Conservation (phyloP, 2,329 filamentous ascomycete genomes). For the Lecanoromycetidae sp. region DNA sequence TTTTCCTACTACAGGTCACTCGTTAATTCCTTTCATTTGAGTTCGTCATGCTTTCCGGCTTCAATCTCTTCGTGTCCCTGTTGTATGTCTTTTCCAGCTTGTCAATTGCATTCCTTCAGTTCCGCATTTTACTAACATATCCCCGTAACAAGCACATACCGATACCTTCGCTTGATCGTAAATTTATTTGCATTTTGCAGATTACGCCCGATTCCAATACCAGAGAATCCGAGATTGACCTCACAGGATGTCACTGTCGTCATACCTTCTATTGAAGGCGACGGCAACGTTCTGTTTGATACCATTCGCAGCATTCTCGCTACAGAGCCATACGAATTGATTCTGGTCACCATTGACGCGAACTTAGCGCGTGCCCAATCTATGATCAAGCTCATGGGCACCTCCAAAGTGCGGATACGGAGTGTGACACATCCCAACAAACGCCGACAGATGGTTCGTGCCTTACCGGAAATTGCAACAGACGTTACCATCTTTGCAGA, state of each 20-base stretch:
- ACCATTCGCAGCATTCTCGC: conserved; percentile 53
- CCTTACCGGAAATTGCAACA: conserved; percentile 73
- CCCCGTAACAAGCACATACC: conserved; percentile 54
- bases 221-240: conserved; percentile 66
- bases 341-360: conserved; percentile 76
- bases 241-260: conserved; percentile 84
- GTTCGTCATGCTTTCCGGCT: conserved; percentile 17
- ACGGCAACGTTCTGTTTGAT: conserved; percentile 67
- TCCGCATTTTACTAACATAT: conserved; percentile 8
- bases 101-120: background rate
- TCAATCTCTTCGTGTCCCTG: conserved; percentile 15
- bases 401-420: conserved; percentile 58
- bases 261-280: conserved; percentile 81
- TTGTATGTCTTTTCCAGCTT: conserved; percentile 14
- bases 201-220: conserved; percentile 74
- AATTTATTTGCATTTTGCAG: conserved; percentile 77
- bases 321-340: conserved; percentile 52
- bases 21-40: conserved; percentile 15
- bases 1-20: conserved; percentile 5
- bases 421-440: conserved; percentile 84
- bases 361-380: conserved; percentile 57
- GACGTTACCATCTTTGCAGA: conserved; percentile 85
- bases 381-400: conserved; percentile 43
- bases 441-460: conserved; percentile 82
- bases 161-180: conserved; percentile 73